Evolutionary conservation across 805 yeast species (phyloP).

Genomic region (Ogataea ramenticola): DNA sequence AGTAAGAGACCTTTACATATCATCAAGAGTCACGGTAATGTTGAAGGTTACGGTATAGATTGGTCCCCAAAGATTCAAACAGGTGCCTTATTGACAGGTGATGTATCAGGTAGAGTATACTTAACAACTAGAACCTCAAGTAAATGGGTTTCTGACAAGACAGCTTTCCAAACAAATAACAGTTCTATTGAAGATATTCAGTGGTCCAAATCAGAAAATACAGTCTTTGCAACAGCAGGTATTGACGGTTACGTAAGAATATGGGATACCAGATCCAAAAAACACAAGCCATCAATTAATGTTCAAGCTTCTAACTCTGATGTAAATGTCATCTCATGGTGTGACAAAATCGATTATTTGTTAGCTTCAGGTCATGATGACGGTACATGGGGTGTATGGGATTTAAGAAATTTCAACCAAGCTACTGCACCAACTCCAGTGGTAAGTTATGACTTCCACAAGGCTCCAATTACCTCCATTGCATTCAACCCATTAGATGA

Average conservation of each 20-base stretch:
- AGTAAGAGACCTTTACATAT: conserved; percentile 80
- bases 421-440: conserved; percentile 56
- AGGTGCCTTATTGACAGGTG: conserved; percentile 86
- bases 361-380: conserved; percentile 96
- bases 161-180: conserved; percentile 63
- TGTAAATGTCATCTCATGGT: conserved; percentile 95
- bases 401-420: conserved; percentile 75
- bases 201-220: conserved; percentile 88
- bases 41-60: conserved; percentile 96
- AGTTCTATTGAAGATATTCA: conserved; percentile 93
- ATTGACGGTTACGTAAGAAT: conserved; percentile 86
- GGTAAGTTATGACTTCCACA: conserved; percentile 92
- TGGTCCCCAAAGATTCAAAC: conserved; percentile 85
- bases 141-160: conserved; percentile 80
- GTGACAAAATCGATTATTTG: conserved; percentile 75
- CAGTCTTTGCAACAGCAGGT: conserved; percentile 94
- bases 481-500: conserved; percentile 94
- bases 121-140: conserved; percentile 70
- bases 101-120: conserved; percentile 75
- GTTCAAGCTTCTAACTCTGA: conserved; percentile 76
- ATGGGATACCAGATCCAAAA: conserved; percentile 95
- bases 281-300: conserved; percentile 84
- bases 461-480: conserved; percentile 86
- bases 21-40: conserved; percentile 77
- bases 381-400: conserved; percentile 98